Percentiles rank a stretch among this genome's conserved stretches.
These are phyloP conservation scores for Knoxia roxburghii DNA, from an alignment of 257 asterid species.

Conservation along the genomic window DNA sequence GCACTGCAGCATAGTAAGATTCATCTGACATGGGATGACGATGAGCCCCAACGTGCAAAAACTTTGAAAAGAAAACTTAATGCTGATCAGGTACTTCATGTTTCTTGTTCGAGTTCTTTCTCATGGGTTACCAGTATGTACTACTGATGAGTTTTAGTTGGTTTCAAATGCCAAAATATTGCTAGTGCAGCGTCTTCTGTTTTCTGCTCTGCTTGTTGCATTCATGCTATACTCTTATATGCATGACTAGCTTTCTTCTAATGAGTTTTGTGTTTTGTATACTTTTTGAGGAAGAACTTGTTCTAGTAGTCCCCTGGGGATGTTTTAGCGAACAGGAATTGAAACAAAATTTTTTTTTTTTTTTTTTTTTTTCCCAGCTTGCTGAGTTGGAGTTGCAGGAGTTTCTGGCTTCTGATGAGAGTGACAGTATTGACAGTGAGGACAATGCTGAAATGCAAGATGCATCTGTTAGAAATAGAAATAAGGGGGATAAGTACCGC, in stretches of 20 bases:
- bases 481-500: constrained; percentile 56
- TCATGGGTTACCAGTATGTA: not conserved
- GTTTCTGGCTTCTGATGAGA: constrained; percentile 78
- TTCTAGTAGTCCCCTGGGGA: not conserved
- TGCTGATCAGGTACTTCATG: constrained; percentile 59
- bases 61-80: constrained; percentile 60
- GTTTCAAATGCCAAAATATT: too few relatives aligned
- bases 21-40: constrained; percentile 91
- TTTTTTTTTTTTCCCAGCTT: constrained; percentile 69
- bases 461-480: constrained; percentile 34
- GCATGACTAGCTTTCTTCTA: not conserved
- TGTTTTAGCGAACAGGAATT: constrained; percentile 1
- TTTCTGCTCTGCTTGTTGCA: not conserved
- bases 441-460: constrained; percentile 36
- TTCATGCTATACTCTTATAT: not conserved
- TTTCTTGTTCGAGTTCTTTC: constrained; percentile 1
- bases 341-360: constrained; percentile 10
- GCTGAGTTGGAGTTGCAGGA: constrained; percentile 67
- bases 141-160: not conserved
- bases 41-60: constrained; percentile 77
- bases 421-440: constrained; percentile 57
- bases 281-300: not conserved
- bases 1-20: constrained; percentile 88
- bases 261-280: not conserved
- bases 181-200: too few relatives aligned